phyloP scores from a whole-genome alignment of 2,329 filamentous ascomycete species.

The Exophiala xenobiotica region DNA sequence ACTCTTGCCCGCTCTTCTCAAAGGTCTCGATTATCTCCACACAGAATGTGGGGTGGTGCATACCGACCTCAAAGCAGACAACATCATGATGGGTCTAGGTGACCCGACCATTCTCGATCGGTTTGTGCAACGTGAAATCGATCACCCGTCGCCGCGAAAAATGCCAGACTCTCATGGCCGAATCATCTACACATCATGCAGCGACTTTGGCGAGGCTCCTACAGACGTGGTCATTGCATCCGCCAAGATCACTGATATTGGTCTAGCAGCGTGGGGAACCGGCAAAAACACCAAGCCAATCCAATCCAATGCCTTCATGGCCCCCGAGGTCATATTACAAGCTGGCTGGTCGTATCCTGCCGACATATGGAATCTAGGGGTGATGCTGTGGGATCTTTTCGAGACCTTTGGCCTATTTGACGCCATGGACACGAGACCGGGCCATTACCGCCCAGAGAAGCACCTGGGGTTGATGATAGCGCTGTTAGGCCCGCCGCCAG shows the following conservation, averaged over 20 bases:
- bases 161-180: constrained; percentile 34
- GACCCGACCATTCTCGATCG: constrained; percentile 33
- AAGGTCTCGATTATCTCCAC: constrained; percentile 44
- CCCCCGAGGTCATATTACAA: constrained; percentile 43
- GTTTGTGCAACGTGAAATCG: constrained; percentile 37
- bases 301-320: constrained; percentile 45
- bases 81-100: constrained; percentile 42
- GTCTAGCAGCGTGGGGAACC: constrained; percentile 38
- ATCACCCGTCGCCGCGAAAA: constrained; percentile 37
- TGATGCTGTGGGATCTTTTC: constrained; percentile 43
- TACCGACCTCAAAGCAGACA: constrained; percentile 49
- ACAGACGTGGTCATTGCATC: constrained; percentile 29
- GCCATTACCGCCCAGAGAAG: constrained; percentile 38
- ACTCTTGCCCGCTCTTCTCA: constrained; percentile 40
- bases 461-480: constrained; percentile 47
- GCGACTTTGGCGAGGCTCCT: constrained; percentile 34
- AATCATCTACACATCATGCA: constrained; percentile 37
- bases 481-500: constrained; percentile 42
- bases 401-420: constrained; percentile 40
- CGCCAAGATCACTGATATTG: constrained; percentile 41
- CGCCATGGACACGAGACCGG: constrained; percentile 37
- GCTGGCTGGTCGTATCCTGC: constrained; percentile 40
- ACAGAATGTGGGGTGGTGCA: constrained; percentile 42
- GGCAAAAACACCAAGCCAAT: constrained; percentile 47
- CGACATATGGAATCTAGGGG: constrained; percentile 45